Evolutionary conservation across 441 rosid genomes (phyloP), one percentile per base, ranked within the genome.

Genomic region (Geranium incanum): DNA sequence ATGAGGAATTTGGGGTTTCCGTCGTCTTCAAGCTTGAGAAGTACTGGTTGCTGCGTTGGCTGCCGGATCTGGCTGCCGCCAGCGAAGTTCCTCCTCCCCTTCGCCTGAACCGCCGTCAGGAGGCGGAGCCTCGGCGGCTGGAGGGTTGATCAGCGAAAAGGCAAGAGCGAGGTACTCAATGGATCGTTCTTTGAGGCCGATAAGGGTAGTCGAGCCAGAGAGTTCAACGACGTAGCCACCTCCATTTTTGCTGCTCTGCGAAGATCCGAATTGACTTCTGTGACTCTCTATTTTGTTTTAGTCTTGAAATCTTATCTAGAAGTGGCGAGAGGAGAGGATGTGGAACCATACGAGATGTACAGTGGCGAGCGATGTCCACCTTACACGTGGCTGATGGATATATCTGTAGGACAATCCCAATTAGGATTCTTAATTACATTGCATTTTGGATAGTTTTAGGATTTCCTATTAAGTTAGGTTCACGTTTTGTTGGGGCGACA

Each of bases 21-120:
- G 33, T 91, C 98, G 28, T 91, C 97, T 84, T 91, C 97, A 83
- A 94, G 74, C 81, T 89, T 91, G 71, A 96, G 98, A 84, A 94
- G 43, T 38, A 6, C 33, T 23, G 33, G 33, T 23, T 23, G 74
- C 45, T 85, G 75, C 0, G 86, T 85, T 1, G 85, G 77, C 60
- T 85, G 84, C 74, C 82, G 93, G 78, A 84, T 84, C 84, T 87
- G 98, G 71, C 92, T 92, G 21, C 52, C 52, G 52, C 89, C 78
- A 21, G 82, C 84, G 91, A 87, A 86, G 74, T 93, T 95, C 76
- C 77, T 86, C 80, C 84, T 88, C 13, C 98, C 97, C 70, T 89
- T 94, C 11, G 98, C 97, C 70, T 88, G 77, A 43, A 94, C 91
- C 64, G 86, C 85, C 59, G 88, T 50, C 72, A 57, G 36, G 70